phyloP scores from a whole-genome alignment of 768 basidiomycete genomes.

The Kwoniella mangroviensis region DNA sequence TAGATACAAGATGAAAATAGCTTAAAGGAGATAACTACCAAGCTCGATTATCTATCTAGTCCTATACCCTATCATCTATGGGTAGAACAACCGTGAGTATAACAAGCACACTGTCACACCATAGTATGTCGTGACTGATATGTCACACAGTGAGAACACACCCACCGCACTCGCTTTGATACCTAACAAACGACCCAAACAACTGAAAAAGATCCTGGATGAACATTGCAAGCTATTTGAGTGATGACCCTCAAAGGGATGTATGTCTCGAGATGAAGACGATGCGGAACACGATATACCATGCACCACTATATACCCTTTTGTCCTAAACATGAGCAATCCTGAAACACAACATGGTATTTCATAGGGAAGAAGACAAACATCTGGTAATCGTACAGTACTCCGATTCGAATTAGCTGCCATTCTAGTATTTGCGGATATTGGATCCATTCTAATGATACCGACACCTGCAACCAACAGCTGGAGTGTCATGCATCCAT shows the following conservation, averaged over 20 bases:
- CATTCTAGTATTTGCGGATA: no score
- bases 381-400: neutral
- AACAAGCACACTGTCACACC: neutral
- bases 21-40: conserved; percentile 26
- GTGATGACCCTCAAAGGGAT: conserved; percentile 14
- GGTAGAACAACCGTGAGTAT: conserved; percentile 57
- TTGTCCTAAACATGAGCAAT: neutral
- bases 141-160: conserved; percentile 44
- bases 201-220: conserved; percentile 50
- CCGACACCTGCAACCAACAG: no score
- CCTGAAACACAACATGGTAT: neutral
- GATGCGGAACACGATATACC: neutral
- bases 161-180: conserved; percentile 57
- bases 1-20: conserved; percentile 37
- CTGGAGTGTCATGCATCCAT: neutral
- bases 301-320: neutral
- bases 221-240: conserved; percentile 24
- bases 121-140: neutral
- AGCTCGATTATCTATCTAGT: conserved; percentile 35
- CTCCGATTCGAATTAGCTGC: no score
- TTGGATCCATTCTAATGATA: no score
- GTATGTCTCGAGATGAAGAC: neutral
- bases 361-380: neutral
- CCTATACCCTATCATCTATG: conserved; percentile 53
- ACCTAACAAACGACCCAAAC: conserved; percentile 55